Conservation (phyloP, 345 rosid genomes). For the Hevea brasiliensis region DNA sequence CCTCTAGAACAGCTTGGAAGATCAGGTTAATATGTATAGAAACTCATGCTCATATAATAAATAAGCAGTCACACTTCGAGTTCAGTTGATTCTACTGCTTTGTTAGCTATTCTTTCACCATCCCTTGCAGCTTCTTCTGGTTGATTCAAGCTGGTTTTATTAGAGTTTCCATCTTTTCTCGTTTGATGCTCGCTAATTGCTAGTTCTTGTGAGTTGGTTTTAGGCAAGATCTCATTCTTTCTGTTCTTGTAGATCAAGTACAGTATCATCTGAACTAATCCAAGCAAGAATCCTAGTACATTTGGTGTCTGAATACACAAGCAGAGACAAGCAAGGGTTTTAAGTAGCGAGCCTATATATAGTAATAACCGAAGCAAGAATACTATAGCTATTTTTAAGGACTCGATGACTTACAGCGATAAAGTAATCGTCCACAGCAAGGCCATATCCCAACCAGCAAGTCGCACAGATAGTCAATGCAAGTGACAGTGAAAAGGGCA, state of each 20-base stretch:
- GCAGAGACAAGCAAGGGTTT: no score
- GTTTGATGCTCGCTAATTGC: neutral
- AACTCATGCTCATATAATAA: no score
- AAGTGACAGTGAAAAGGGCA: slow-evolving; percentile 7
- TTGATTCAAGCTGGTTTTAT: neutral
- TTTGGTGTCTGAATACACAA: slow-evolving; percentile 44
- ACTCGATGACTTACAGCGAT: slow-evolving; percentile 5
- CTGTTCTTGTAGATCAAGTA: slow-evolving; percentile 35
- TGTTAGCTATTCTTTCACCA: no score
- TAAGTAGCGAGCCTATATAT: no score
- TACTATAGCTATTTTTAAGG: no score
- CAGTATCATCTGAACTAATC: slow-evolving; percentile 48
- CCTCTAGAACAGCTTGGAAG: no score
- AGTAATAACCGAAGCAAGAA: no score
- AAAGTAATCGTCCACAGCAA: slow-evolving; percentile 4
- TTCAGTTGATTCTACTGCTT: neutral
- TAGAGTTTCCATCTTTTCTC: neutral
- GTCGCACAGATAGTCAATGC: slow-evolving; percentile 6
- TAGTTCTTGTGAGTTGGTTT: slow-evolving; percentile 14
- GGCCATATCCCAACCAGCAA: slow-evolving; percentile 19
- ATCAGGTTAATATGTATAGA: no score
- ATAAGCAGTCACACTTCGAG: neutral
- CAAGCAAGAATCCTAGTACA: slow-evolving; percentile 45
- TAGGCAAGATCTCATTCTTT: slow-evolving; percentile 19
- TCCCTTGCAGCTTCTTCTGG: neutral